phyloP scores from a whole-genome alignment of 2,329 filamentous ascomycete genomes.

The Phyllachora maydis region DNA sequence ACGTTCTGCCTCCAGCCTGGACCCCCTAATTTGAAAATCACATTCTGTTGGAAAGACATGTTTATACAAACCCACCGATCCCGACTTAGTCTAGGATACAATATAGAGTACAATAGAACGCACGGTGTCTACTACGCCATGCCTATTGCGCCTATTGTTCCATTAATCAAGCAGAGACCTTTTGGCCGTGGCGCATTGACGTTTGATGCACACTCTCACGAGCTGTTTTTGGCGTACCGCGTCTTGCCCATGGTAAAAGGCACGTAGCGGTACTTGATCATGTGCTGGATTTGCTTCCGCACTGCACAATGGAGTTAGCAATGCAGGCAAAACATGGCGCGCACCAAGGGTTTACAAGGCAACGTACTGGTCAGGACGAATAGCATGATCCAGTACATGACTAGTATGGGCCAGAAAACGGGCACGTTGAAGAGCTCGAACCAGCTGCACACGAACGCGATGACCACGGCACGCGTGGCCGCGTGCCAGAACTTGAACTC shows the following conservation, averaged over 20 bases:
- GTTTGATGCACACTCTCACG: too few species aligned
- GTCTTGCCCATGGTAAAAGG: slow-evolving; percentile 86
- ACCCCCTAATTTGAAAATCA: too few species aligned
- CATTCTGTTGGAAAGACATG: too few species aligned
- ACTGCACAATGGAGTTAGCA: slow-evolving; percentile 33
- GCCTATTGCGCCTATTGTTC: slow-evolving; percentile 2
- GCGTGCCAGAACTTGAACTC: slow-evolving; percentile 99
- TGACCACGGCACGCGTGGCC: slow-evolving; percentile 67
- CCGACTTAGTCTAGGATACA: too few species aligned
- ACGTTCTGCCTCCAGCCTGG: too few species aligned
- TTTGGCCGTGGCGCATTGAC: too few species aligned
- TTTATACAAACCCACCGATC: too few species aligned
- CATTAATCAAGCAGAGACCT: too few species aligned
- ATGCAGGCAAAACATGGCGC: neutral
- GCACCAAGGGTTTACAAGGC: slow-evolving; percentile 1
- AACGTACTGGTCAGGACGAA: slow-evolving; percentile 84
- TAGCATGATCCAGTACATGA: slow-evolving; percentile 97
- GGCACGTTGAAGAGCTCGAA: slow-evolving; percentile 90
- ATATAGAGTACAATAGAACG: too few species aligned
- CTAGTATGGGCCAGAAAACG: slow-evolving; percentile 96
- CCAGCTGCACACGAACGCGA: slow-evolving; percentile 79
- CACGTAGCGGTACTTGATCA: slow-evolving; percentile 99
- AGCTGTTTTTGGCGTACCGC: slow-evolving; percentile 48
- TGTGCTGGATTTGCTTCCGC: slow-evolving; percentile 98
- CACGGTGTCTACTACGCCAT: too few species aligned